Conservation (phyloP, 371 early-diverging fungal species). For the Circinella umbellata region DNA sequence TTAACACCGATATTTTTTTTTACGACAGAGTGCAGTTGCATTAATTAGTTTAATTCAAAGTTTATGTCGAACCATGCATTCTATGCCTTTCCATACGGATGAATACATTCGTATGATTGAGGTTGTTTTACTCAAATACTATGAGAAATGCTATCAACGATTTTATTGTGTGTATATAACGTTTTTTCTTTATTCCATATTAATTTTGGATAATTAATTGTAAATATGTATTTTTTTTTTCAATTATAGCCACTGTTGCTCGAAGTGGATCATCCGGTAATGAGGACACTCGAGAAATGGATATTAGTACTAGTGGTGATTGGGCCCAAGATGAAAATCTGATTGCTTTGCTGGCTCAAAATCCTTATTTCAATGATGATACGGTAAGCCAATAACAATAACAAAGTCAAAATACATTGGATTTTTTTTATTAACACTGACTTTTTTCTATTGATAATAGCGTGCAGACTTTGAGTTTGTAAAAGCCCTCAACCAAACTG, state of each 20-base stretch:
- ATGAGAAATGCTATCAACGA: slow-evolving; percentile 75
- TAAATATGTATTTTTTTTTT: neutral
- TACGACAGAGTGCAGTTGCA: slow-evolving; percentile 63
- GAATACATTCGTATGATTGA: slow-evolving; percentile 85
- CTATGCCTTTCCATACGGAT: slow-evolving; percentile 77
- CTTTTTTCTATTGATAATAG: slow-evolving; percentile 11
- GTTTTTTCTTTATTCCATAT: neutral
- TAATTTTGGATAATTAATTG: neutral
- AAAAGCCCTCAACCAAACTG: slow-evolving; percentile 50
- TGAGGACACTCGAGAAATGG: slow-evolving; percentile 34
- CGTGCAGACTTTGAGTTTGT: slow-evolving; percentile 38
- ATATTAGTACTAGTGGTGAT: slow-evolving; percentile 65
- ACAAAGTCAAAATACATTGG: no score
- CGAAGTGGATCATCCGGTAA: slow-evolving; percentile 49
- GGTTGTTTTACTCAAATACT: slow-evolving; percentile 72
- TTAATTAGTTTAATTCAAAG: slow-evolving; percentile 68
- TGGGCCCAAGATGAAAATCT: slow-evolving; percentile 86
- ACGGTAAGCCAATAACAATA: slow-evolving; percentile 22
- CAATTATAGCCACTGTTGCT: slow-evolving; percentile 55
- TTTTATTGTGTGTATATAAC: slow-evolving; percentile 60
- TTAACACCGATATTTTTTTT: no score
- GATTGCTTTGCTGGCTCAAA: slow-evolving; percentile 64
- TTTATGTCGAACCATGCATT: slow-evolving; percentile 70
- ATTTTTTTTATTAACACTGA: no score
- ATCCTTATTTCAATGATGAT: slow-evolving; percentile 63